Conservation (phyloP, 2,329 filamentous ascomycete species). For the Penicillium oxalicum region DNA sequence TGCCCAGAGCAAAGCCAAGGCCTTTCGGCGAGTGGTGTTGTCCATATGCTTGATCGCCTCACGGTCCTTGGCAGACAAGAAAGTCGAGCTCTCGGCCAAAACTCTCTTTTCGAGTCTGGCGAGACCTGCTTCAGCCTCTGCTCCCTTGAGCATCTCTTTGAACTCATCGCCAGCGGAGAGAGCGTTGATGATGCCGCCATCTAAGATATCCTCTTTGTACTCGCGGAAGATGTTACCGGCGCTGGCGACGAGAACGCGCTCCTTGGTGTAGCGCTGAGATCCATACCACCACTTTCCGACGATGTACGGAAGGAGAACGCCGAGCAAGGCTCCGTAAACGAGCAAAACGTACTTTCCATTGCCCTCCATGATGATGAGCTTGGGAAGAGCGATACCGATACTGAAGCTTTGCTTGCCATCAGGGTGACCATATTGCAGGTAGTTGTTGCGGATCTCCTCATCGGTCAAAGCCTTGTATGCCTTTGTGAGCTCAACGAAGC, state of each 20-base stretch:
- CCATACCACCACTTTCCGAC: conserved; percentile 99
- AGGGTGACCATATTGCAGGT: conserved; percentile 88
- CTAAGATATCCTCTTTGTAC: conserved; percentile 77
- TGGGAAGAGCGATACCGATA: conserved; percentile 91
- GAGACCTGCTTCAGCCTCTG: conserved; percentile 73
- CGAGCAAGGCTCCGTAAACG: conserved; percentile 80
- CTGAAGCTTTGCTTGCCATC: conserved; percentile 98
- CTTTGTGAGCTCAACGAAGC: conserved; percentile 93
- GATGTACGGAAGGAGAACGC: conserved; percentile 82
- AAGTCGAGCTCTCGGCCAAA: conserved; percentile 52
- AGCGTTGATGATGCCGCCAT: conserved; percentile 71
- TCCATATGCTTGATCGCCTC: conserved; percentile 74
- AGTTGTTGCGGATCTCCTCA: conserved; percentile 96
- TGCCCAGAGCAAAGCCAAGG: conserved; percentile 85
- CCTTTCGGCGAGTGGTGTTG: conserved; percentile 73
- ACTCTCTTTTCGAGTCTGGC: conserved; percentile 79
- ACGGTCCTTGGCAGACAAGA: conserved; percentile 67
- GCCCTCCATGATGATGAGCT: conserved; percentile 86
- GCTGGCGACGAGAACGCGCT: conserved; percentile 86
- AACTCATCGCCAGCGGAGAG: conserved; percentile 85
- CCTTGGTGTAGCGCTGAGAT: conserved; percentile 84
- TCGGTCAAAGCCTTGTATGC: conserved; percentile 97
- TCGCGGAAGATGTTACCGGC: conserved; percentile 92
- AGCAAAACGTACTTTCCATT: conserved; percentile 93
- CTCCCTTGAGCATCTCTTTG: conserved; percentile 65